phyloP scores from a whole-genome alignment of 371 early-diverging fungal species.

The Haplosporangium sp. region DNA sequence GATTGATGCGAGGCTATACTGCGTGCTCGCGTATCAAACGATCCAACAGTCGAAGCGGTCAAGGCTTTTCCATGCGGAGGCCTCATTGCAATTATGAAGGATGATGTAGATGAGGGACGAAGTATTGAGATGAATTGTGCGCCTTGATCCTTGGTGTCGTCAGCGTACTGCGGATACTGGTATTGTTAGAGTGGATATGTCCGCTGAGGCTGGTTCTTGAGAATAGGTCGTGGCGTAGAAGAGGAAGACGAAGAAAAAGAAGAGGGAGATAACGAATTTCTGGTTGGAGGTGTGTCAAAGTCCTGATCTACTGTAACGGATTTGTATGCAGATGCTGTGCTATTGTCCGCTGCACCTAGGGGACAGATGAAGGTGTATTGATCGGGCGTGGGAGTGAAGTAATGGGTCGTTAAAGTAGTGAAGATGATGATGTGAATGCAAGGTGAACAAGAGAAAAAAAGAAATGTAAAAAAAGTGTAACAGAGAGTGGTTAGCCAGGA shows the following conservation, averaged over 20 bases:
- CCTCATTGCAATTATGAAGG: not conserved
- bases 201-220: no score
- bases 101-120: not conserved
- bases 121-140: not conserved
- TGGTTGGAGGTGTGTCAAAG: no score
- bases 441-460: not conserved
- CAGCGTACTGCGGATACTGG: not conserved
- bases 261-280: no score
- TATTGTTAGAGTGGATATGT: no score
- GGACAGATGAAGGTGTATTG: no score
- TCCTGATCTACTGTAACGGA: no score
- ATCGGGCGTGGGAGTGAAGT: not conserved
- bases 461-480: not conserved
- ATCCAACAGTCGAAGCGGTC: constrained; percentile 15
- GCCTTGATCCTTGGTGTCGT: not conserved
- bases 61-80: not conserved
- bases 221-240: no score
- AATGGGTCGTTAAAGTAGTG: not conserved
- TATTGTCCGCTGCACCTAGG: no score
- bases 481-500: not conserved
- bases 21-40: constrained; percentile 7
- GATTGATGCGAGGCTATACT: constrained; percentile 19
- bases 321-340: no score
- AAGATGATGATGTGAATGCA: not conserved
- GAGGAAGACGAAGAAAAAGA: no score